These are phyloP conservation scores for Coemansia sp. DNA, from an alignment of 192 early-diverging fungal genomes.

Conservation along the genomic window DNA sequence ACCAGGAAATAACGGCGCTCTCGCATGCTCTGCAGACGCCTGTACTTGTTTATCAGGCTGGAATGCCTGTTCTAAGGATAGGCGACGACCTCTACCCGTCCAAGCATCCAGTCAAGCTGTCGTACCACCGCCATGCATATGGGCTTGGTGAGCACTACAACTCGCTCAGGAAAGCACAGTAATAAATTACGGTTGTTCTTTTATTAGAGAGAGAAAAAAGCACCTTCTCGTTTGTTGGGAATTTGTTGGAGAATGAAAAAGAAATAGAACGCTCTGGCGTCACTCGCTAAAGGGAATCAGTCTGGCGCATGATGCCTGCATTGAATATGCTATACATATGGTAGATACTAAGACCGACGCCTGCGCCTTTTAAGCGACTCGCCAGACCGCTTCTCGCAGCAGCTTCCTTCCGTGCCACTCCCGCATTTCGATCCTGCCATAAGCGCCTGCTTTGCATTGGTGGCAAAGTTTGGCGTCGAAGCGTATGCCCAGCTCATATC, in stretches of 20 bases:
- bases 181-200: no score
- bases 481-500: conserved; percentile 53
- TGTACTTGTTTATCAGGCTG: conserved; percentile 85
- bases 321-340: neutral
- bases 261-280: neutral
- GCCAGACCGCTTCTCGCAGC: conserved; percentile 2
- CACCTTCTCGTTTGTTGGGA: no score
- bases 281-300: no score
- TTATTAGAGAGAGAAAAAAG: no score
- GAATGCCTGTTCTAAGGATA: conserved; percentile 71
- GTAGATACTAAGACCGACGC: conserved; percentile 18
- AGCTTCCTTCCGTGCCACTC: conserved; percentile 2
- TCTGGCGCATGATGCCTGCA: no score
- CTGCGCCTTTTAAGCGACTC: conserved; percentile 4
- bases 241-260: neutral
- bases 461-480: conserved; percentile 45
- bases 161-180: conserved; percentile 56
- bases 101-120: conserved; percentile 67
- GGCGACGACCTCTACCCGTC: conserved; percentile 65
- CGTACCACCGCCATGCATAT: conserved; percentile 87
- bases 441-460: conserved; percentile 46
- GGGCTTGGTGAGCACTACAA: conserved; percentile 98
- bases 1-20: conserved; percentile 85
- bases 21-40: conserved; percentile 68
- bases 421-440: conserved; percentile 44